Evolutionary conservation across 805 yeast species (phyloP), one percentile per base, ranked within the genome.

Genomic region (Teunomyces pallodes): DNA sequence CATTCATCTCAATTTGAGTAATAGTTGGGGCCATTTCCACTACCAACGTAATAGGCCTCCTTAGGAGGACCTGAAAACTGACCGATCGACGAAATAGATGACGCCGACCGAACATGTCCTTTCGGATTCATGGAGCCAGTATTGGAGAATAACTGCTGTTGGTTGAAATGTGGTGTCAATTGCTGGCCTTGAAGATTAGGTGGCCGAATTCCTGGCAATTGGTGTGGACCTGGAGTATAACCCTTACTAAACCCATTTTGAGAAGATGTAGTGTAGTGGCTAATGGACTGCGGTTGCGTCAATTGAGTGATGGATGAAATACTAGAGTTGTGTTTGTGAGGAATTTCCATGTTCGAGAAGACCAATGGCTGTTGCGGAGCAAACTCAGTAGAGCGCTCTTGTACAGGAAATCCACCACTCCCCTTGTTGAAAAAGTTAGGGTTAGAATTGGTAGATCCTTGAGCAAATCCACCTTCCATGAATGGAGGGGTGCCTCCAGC

Each of bases 291-390:
- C 13, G 46, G 35, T 12, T 42, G 46, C n/a, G 36, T 39, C 42
- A 48, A 36, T 20, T 43, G 46, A 36, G 45, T 30, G 16, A 43
- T 28, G 26, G 46, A 47, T n/a, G 50, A 47, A 9, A 47, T 46
- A 27, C 50, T 47, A 20, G 33, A 36, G 16, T 47, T 46, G 14
- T 43, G 50, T 39, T 47, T 47, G 26, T 47, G 46, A 5, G 36
- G 28, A 9, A 38, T 26, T 10, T 38, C 41, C 41, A 38, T 38
- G 13, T 45, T 45, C 5, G 48, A 38, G 20, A 24, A 38, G 14
- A 46, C 36, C 27, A 41, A 30, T 20, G 27, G 47, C 16, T 43
- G 50, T 2, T 38, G 41, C 7, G 13, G 12, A 12, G 28, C n/a
- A n/a, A 12, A 38, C 3, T 38, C 41, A 4, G 27, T 3, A 26